Conservation (phyloP, 31 red algal species). For the Asparagopsis taxiformis region DNA sequence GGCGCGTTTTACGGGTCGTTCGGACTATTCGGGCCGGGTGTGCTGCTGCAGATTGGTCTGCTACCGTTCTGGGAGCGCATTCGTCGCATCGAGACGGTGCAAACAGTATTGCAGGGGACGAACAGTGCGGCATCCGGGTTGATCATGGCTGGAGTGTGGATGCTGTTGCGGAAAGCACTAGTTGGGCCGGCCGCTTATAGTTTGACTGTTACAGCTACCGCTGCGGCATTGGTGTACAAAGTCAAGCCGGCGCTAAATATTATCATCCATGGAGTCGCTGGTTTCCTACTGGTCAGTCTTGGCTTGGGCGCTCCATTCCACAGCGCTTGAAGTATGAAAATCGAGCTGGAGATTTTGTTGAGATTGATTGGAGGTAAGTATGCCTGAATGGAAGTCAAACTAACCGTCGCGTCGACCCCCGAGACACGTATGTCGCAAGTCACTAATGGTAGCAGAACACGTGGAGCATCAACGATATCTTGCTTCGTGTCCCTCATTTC, state of each 20-base stretch:
- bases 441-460: too few species aligned
- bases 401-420: too few species aligned
- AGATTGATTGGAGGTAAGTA: too few species aligned
- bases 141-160: conserved; percentile 63
- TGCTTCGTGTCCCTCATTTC: too few species aligned
- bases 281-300: conserved; percentile 25
- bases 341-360: background rate
- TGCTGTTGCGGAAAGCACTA: conserved; percentile 47
- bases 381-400: too few species aligned
- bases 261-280: conserved; percentile 34
- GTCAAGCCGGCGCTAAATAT: conserved; percentile 39
- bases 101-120: conserved; percentile 41
- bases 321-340: background rate
- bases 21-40: conserved; percentile 64
- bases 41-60: conserved; percentile 43
- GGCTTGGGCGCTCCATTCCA: conserved; percentile 62
- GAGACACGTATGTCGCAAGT: too few species aligned
- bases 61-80: conserved; percentile 77
- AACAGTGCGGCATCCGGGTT: conserved; percentile 68
- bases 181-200: conserved; percentile 35
- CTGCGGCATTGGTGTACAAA: conserved; percentile 15
- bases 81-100: conserved; percentile 11
- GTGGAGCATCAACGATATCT: too few species aligned
- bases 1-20: conserved; percentile 52
- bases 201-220: conserved; percentile 43